Conservation (phyloP, 208 protist genomes). For the Crithidia thermophila region DNA sequence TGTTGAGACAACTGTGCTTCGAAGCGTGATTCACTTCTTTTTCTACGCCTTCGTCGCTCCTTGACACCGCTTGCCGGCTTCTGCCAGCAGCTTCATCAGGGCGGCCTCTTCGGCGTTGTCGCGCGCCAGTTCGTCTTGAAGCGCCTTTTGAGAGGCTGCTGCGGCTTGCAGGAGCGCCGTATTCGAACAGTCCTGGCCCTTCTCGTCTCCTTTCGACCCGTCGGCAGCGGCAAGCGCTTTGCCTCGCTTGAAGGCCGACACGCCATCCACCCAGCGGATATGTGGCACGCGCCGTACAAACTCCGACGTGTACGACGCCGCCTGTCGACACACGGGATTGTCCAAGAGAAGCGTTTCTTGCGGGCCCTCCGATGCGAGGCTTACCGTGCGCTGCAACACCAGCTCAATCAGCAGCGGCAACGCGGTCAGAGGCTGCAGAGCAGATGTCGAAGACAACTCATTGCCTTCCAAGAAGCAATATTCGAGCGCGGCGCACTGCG, state of each 20-base stretch:
- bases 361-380: conserved; percentile 30
- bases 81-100: conserved; percentile 1
- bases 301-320: conserved; percentile 31
- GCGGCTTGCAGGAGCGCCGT: neutral
- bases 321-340: conserved; percentile 73
- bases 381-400: conserved; percentile 43
- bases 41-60: neutral
- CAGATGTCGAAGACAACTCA: conserved; percentile 36
- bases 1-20: too few species aligned
- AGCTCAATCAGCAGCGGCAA: conserved; percentile 52
- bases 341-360: conserved; percentile 53
- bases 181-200: neutral
- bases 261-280: conserved; percentile 70
- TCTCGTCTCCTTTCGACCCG: neutral
- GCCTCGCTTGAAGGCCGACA: conserved; percentile 2
- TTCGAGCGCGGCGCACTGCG: conserved; percentile 34
- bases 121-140: neutral
- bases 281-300: conserved; percentile 32
- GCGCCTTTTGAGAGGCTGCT: neutral
- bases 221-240: neutral
- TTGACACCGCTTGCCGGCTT: neutral
- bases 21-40: too few species aligned
- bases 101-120: conserved; percentile 2
- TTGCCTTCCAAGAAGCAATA: conserved; percentile 70
- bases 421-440: conserved; percentile 40